These are phyloP conservation scores for Solanum ossicruentum DNA, from an alignment of 257 asterid species.

Conservation along the genomic window DNA sequence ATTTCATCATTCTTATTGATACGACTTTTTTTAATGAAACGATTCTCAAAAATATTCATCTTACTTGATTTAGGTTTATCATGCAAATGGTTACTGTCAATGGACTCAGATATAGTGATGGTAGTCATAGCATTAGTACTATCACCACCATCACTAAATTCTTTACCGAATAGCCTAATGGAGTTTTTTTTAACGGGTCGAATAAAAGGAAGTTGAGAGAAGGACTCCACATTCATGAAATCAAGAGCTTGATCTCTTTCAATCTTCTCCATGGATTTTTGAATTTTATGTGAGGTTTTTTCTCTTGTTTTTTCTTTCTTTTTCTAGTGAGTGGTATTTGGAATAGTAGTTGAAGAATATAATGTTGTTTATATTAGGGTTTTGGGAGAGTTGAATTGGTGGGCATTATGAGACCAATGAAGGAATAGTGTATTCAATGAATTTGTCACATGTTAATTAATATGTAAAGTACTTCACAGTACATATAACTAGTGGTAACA, in stretches of 20 bases:
- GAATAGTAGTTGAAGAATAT: neutral
- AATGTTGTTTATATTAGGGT: neutral
- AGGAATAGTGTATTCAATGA: neutral
- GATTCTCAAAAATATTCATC: no score
- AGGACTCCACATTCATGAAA: slow-evolving; percentile 73
- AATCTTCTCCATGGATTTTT: slow-evolving; percentile 36
- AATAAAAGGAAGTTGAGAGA: slow-evolving; percentile 76
- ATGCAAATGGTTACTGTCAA: neutral
- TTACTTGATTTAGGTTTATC: neutral
- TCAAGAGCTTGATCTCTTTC: slow-evolving; percentile 46
- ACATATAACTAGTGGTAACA: no score
- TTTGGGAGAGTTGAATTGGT: no score
- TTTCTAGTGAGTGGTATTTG: neutral
- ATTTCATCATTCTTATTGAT: slow-evolving; percentile 9
- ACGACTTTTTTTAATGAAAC: no score
- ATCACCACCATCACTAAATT: slow-evolving; percentile 16
- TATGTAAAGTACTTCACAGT: no score
- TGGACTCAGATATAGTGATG: neutral
- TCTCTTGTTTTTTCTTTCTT: no score
- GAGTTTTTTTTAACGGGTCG: slow-evolving; percentile 31
- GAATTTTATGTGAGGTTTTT: neutral
- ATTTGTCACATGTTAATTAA: neutral
- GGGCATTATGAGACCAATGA: neutral
- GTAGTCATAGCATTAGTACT: neutral
- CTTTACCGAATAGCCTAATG: slow-evolving; percentile 73